phyloP scores from a whole-genome alignment of 257 asterid species.

The Gynochthodes officinalis region DNA sequence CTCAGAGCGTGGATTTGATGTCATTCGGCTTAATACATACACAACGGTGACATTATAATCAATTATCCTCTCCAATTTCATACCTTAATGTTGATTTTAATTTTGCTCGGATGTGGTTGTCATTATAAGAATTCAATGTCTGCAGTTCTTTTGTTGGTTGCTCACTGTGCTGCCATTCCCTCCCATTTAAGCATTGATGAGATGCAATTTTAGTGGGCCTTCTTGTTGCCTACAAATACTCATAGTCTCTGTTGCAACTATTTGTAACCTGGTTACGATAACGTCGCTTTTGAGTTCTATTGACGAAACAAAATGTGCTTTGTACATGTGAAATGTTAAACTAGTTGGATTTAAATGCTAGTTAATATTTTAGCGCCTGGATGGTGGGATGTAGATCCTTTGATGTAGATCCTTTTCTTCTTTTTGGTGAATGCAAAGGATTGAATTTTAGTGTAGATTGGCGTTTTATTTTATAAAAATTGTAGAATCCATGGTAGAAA shows the following conservation, averaged over 20 bases:
- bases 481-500: neutral
- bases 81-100: neutral
- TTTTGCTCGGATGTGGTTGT: constrained; percentile 2
- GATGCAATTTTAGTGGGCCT: neutral
- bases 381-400: neutral
- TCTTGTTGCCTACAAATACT: neutral
- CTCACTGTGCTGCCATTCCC: neutral
- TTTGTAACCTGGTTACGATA: neutral
- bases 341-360: neutral
- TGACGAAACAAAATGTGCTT: neutral
- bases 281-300: neutral
- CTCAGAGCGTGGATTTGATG: constrained; percentile 79
- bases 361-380: neutral
- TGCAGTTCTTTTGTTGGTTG: neutral
- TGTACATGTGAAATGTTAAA: neutral
- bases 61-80: neutral
- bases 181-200: neutral
- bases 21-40: constrained; percentile 84
- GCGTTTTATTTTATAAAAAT: neutral
- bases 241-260: neutral
- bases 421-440: neutral
- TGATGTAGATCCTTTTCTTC: neutral
- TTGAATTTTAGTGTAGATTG: neutral
- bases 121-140: neutral
- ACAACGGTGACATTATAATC: constrained; percentile 54